Conservation (phyloP, 2,329 filamentous ascomycete species). For the Rachicladosporium sp. region DNA sequence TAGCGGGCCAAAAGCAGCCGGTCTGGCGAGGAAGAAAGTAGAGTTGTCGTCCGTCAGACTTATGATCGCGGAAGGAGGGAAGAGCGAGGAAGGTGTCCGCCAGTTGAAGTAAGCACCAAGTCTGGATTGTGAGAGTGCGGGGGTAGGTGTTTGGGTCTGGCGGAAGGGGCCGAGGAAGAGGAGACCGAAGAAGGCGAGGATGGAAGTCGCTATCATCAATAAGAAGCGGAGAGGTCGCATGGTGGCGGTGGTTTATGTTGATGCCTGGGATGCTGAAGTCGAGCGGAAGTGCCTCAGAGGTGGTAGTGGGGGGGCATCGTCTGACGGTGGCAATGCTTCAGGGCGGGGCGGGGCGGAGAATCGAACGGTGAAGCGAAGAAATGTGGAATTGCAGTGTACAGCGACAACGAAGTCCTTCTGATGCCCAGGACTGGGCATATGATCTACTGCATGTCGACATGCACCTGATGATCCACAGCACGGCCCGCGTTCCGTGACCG, state of each 20-base stretch:
- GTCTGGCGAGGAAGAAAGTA: conserved; percentile 86
- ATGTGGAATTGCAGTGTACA: too few species aligned
- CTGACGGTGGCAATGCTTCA: too few species aligned
- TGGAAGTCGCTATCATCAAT: conserved; percentile 31
- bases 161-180: conserved; percentile 26
- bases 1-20: conserved; percentile 80
- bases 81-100: conserved; percentile 61
- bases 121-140: conserved; percentile 18
- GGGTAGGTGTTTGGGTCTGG: conserved; percentile 7
- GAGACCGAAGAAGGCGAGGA: conserved; percentile 32
- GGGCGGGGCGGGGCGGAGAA: too few species aligned
- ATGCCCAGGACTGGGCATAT: too few species aligned
- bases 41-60: conserved; percentile 96
- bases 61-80: conserved; percentile 90
- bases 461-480: too few species aligned
- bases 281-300: too few species aligned
- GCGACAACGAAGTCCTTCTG: too few species aligned
- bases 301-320: too few species aligned
- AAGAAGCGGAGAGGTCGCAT: conserved; percentile 31
- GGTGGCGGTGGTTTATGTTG: conserved; percentile 5
- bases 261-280: too few species aligned
- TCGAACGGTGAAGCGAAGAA: too few species aligned
- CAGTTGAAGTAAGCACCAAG: conserved; percentile 36
- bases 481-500: too few species aligned
- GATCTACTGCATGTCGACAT: too few species aligned